Base-by-base conservation (phyloP, 2,329 filamentous ascomycete species). In the Blastomyces parvus region DNA sequence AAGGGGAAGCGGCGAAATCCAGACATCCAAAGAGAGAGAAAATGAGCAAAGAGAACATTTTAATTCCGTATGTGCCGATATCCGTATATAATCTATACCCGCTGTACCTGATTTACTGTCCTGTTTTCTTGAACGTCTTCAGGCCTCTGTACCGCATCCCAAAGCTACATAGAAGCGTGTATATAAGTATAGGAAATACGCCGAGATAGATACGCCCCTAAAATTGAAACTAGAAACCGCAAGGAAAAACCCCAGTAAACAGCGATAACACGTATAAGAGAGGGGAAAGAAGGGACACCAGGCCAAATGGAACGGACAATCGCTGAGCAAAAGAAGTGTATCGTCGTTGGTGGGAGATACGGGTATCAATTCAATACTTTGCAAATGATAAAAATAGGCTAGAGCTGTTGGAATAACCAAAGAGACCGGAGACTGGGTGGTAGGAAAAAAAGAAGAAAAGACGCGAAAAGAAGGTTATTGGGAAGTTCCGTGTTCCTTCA, bases 401-500 rank as follows among this genome's bases (percentile, higher is more conserved):
- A 40, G 33, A 25, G 36, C 19, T 42, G 22, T 9, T 42, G 19
- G 11, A 22, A 22, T 57, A 40, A 11, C 9, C 30, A 36, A 57
- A 27, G 48, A 27, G 48, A 7, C 11, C 22, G 22, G 48, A 22
- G 25, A 17, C 11, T 50, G 48, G 25, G 27, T 25, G 48, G 13
- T 2, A 22, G n/a, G 11, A 14, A 50, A 27, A 27, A 22, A 1
- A 8, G 3, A 25, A 27, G 17, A 6, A 36, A 57, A 57, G 25
- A 57, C n/a, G 33, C 8, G 17, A 19, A 27, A 40, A 25, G 33
- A 8, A 25, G 19, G n/a, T 13, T 22, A 25, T 61, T 52, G 57
- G 25, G 60, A 46, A 44, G 25, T 46, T 2, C 25, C 38, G 19
- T 63, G 53, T 14, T 86, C 84, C 69, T 84, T 85, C 63, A 92